These are phyloP conservation scores for Alternaria gaisen DNA, from an alignment of 2,329 filamentous ascomycete species.

Conservation along the genomic window DNA sequence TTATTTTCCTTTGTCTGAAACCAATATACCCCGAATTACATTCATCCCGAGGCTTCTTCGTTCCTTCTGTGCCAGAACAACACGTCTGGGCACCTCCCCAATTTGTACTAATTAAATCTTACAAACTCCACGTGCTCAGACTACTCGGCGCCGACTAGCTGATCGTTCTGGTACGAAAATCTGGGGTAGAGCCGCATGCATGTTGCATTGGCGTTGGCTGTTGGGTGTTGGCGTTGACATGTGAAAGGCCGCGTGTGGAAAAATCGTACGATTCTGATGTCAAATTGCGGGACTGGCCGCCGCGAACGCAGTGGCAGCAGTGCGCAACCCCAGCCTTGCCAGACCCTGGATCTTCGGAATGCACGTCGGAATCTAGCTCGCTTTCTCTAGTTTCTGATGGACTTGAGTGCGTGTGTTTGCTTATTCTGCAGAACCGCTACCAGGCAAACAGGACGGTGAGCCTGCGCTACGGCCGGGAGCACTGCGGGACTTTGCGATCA, in stretches of 20 bases:
- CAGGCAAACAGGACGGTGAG: background rate
- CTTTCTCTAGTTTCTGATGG: background rate
- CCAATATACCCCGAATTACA: conserved; percentile 12
- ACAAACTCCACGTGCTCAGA: background rate
- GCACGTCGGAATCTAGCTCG: conserved; percentile 26
- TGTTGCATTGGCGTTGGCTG: conserved; percentile 17
- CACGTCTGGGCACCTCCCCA: background rate
- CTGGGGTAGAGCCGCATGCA: conserved; percentile 27
- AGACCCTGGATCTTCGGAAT: conserved; percentile 20
- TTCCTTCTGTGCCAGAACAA: background rate
- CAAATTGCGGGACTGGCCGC: conserved; percentile 24
- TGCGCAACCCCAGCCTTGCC: background rate
- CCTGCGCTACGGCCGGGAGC: background rate
- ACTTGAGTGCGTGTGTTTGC: background rate
- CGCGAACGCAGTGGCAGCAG: conserved; percentile 5
- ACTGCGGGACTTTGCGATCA: background rate
- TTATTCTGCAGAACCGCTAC: background rate
- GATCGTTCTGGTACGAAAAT: conserved; percentile 11
- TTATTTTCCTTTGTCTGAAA: conserved; percentile 39
- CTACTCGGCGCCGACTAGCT: conserved; percentile 1
- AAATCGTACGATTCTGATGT: conserved; percentile 47
- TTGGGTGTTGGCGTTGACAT: background rate
- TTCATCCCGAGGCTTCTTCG: background rate
- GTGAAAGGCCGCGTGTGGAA: conserved; percentile 9
- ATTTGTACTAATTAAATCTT: background rate